Conservation (phyloP, 306 rosid genomes). For the Mucuna pruriens region DNA sequence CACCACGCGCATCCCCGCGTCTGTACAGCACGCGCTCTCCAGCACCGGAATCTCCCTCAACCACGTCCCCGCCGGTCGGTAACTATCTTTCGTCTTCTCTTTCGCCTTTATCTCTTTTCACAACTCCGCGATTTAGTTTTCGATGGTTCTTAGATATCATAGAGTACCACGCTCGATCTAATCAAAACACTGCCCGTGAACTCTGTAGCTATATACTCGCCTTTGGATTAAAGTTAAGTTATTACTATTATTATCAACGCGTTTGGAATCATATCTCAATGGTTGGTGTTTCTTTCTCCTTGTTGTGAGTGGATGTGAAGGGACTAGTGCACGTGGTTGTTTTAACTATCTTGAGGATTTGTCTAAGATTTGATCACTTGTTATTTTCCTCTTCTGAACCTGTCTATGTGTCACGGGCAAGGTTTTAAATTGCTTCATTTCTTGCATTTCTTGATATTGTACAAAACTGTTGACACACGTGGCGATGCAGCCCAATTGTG, state of each 20-base stretch:
- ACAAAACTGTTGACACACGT: not conserved
- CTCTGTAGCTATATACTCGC: not conserved
- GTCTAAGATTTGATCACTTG: not conserved
- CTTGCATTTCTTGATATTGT: not conserved
- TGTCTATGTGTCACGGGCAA: not conserved
- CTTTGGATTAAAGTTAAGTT: not conserved
- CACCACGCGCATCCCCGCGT: conserved; percentile 63
- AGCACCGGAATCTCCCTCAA: conserved; percentile 89
- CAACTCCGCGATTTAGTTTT: not conserved
- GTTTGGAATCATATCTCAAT: not conserved
- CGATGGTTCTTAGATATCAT: not conserved
- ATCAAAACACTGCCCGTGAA: not conserved
- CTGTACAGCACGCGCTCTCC: conserved; percentile 87
- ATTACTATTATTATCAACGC: not conserved
- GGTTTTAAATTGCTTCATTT: not conserved
- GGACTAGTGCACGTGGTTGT: not conserved
- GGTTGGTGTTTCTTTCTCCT: not conserved
- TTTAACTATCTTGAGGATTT: not conserved
- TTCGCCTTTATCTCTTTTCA: not conserved
- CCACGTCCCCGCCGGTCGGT: conserved; percentile 96
- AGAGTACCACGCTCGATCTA: not conserved
- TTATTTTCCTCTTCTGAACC: not conserved
- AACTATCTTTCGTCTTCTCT: not conserved
- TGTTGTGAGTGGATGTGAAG: not conserved
- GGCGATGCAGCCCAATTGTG: not conserved